Evolutionary conservation across 257 asterid species (phyloP), one percentile per base, ranked within the genome.

Genomic region (Nicotiana paniculata): DNA sequence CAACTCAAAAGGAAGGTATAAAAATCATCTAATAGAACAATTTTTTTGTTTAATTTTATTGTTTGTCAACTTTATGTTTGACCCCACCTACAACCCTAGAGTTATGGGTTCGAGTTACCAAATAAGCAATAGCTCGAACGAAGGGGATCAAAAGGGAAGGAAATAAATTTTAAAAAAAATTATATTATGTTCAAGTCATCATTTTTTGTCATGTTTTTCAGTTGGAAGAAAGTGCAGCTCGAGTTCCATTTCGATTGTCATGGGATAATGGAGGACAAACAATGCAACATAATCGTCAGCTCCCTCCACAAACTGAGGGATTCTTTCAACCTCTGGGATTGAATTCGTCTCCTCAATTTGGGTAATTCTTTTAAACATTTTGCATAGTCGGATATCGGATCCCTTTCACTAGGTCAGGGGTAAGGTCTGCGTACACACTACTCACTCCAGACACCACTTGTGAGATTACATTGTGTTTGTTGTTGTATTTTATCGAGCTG

Each of bases 201-300:
- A 11, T 8, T 43, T 58, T 28, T 67, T 17, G 2, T 21, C 21
- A 6, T 43, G 26, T 18, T 59, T 84, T 32, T 9, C 53, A 84
- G 86, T 57, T 84, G 83, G 86, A 83, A 8, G 82, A 80, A 54
- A 79, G 54, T 15, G 69, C 63, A 66, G 79, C 68, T 33, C 61
- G 59, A 62, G 26, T 59, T 62, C 75, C 48, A n/a, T 63, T 35
- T 35, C 62, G 81, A 43, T 57, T 82, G 28, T 59, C 84, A 10
- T 78, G 86, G 86, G 86, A 78, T 30, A 81, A 77, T 51, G 86
- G 86, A 53, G 80, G 75, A 9, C 83, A 66, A 66, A n/a, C 70
- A 32, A 39, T 39, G 18, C 79, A 17, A 5, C 72, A 55, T 16
- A 43, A 79, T 57, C 72, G 39, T 9, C 51, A 43, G 10, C 66